A percentile compares a stretch with the other conserved stretches of the same genome.
Conservation (phyloP, 148 eudicot species). For the Amaranthus cruentus region DNA sequence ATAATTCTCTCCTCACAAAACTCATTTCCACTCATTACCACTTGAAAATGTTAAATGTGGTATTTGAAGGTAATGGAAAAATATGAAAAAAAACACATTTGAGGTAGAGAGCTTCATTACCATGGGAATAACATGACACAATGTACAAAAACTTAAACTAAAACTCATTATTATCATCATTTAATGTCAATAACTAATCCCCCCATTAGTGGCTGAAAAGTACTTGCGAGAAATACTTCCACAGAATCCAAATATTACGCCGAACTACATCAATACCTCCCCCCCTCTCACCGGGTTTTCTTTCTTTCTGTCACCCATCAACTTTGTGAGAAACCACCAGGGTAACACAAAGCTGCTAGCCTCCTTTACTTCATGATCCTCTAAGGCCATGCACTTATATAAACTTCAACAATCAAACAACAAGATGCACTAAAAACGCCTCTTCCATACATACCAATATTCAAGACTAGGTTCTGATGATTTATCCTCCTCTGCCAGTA, state of each 20-base stretch:
- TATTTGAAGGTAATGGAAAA: too few relatives aligned
- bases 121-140: too few relatives aligned
- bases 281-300: background rate
- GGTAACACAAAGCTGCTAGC: background rate
- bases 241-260: background rate
- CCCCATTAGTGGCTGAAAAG: too few relatives aligned
- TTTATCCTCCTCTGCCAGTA: constrained; percentile 94
- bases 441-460: constrained; percentile 57
- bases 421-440: background rate
- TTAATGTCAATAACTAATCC: too few relatives aligned
- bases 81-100: too few relatives aligned
- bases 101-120: too few relatives aligned
- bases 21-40: too few relatives aligned
- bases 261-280: background rate
- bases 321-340: background rate
- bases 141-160: too few relatives aligned
- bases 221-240: background rate
- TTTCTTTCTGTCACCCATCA: background rate
- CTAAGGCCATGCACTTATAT: background rate
- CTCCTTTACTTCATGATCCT: background rate
- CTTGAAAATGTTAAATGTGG: too few relatives aligned
- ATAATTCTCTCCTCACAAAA: too few relatives aligned
- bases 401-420: background rate
- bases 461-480: constrained; percentile 95
- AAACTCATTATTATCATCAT: too few relatives aligned